These are phyloP conservation scores for Mycogone perniciosa DNA, from an alignment of 2,329 filamentous ascomycete genomes.

Conservation along the genomic window DNA sequence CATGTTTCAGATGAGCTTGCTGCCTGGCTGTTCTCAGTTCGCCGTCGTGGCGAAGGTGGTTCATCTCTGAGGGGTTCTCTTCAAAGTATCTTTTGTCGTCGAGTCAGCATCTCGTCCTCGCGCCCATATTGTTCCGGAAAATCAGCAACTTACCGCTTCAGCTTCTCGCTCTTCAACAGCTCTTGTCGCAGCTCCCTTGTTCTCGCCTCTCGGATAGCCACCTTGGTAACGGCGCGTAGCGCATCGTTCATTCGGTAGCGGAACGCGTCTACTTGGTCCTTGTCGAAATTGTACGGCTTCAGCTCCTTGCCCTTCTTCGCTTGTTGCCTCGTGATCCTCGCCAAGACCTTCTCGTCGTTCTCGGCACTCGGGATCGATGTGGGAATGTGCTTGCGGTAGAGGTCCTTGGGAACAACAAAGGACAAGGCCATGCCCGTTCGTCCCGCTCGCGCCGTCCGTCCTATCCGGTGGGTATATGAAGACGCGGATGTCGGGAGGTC, in stretches of 20 bases:
- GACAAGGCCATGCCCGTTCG: conserved; percentile 93
- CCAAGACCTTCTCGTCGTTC: conserved; percentile 78
- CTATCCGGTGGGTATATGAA: conserved; percentile 95
- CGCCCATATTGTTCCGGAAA: no score
- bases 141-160: conserved; percentile 54
- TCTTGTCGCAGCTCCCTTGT: conserved; percentile 84
- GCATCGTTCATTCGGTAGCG: conserved; percentile 93
- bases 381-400: conserved; percentile 83
- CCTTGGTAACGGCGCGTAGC: conserved; percentile 78
- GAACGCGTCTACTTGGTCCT: conserved; percentile 89
- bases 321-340: conserved; percentile 74
- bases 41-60: conserved; percentile 82
- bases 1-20: conserved; percentile 86
- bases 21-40: conserved; percentile 77
- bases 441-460: conserved; percentile 84
- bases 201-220: conserved; percentile 83
- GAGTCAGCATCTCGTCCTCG: not conserved
- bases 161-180: conserved; percentile 85
- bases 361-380: conserved; percentile 70
- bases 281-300: conserved; percentile 90
- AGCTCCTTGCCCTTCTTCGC: conserved; percentile 71
- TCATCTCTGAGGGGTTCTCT: conserved; percentile 86
- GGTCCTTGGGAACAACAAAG: conserved; percentile 77
- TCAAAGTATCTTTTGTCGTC: conserved; percentile 64
- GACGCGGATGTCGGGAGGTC: conserved; percentile 83